Conservation (phyloP, 495 filamentous ascomycete species). For the Neurospora sp. region DNA sequence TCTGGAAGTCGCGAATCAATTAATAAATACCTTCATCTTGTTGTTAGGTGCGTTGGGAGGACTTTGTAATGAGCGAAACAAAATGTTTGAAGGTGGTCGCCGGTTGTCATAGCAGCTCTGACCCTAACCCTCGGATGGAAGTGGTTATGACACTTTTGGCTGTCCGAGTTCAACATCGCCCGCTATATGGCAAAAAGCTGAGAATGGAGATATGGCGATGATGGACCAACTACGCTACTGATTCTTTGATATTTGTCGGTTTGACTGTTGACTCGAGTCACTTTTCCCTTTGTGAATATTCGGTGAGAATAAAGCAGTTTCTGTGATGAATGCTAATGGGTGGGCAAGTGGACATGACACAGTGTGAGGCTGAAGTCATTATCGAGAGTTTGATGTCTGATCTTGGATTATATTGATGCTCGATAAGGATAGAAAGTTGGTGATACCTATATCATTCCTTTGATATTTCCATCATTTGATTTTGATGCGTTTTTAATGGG, state of each 20-base stretch:
- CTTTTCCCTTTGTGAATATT: background rate
- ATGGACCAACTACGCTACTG: background rate
- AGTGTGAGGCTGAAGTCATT: background rate
- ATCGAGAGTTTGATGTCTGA: background rate
- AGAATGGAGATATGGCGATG: background rate
- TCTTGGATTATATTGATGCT: background rate
- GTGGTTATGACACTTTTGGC: background rate
- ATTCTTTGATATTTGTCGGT: background rate
- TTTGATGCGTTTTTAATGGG: background rate
- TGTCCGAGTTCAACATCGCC: background rate
- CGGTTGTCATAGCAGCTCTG: background rate
- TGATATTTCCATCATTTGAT: background rate
- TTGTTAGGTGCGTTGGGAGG: too few species aligned
- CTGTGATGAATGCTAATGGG: background rate
- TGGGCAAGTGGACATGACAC: background rate
- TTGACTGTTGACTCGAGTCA: background rate
- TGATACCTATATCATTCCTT: background rate
- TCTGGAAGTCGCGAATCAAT: too few species aligned
- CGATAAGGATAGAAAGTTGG: background rate
- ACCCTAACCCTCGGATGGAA: background rate
- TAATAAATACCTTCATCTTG: too few species aligned
- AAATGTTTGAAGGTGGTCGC: background rate
- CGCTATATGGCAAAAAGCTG: background rate
- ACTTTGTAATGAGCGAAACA: too few species aligned
- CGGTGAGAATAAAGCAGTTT: background rate